Evolutionary conservation across 2,329 filamentous ascomycete species (phyloP), one percentile per base, ranked within the genome.

Genomic region (Lecanicillium sp.): DNA sequence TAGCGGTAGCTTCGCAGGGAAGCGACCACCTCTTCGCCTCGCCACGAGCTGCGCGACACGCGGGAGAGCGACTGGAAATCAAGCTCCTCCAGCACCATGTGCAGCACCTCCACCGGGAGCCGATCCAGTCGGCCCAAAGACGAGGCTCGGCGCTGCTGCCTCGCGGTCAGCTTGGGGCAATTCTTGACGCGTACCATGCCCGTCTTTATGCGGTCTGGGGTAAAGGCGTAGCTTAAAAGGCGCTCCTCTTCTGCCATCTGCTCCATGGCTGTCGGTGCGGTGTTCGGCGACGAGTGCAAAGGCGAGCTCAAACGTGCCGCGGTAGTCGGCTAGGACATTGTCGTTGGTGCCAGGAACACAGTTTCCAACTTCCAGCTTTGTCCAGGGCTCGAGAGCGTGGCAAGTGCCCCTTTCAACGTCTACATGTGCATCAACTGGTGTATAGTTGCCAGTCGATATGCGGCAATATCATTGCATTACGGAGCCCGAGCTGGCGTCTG

Each of bases 1-100:
- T 64, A 59, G 59, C 60, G 68, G 20, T 61, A 57, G n/a, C 62
- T 49, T 3, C 58, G 51, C 6, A 61, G 51, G 11, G 44, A 39
- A 22, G 55, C 49, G 12, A 59, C 44, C 1, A 54, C 33, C 17
- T 40, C 41, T 22, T 52, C 55, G 8, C 48, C 54, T 31, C 47
- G 37, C 15, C 48, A 15, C 14, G 48, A 56, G n/a, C 45, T 44
- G 27, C 41, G 45, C 12, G 55, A 53, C 33, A 60, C 43, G 39
- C 54, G 57, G 37, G 46, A 46, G 17, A 56, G 41, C n/a, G 53
- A 53, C 28, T 45, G 49, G 30, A 55, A 52, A 31, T 56, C 50
- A 19, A 57, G 57, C 28, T 52, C 39, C 20, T 48, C 47, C 30
- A 51, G 45, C 10, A 49, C 46, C 28, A 52, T 39, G 8, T 49